phyloP scores from a whole-genome alignment of 257 asterid genomes.

The Solanum chiquidenum region DNA sequence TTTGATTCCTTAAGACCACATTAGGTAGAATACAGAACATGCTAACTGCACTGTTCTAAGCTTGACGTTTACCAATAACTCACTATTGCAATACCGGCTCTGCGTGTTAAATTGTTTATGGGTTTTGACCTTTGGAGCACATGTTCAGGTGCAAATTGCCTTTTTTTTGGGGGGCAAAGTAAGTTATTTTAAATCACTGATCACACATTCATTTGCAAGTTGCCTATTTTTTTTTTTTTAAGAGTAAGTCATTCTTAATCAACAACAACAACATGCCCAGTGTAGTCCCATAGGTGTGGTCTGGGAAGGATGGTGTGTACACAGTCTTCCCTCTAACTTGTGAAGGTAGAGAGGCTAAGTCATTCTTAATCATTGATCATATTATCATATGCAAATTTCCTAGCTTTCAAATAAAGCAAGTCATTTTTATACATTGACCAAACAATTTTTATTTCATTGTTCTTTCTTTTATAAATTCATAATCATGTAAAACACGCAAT shows the following conservation, averaged over 20 bases:
- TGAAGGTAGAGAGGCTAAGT: neutral
- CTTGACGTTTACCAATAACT: neutral
- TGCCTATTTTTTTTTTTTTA: neutral
- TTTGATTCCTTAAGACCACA: neutral
- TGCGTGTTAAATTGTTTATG: neutral
- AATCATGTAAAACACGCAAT: neutral
- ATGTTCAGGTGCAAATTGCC: neutral
- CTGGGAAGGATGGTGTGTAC: neutral
- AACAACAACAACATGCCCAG: no score
- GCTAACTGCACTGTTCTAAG: neutral
- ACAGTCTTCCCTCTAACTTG: neutral
- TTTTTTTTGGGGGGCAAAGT: neutral
- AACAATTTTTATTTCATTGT: neutral
- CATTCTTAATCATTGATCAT: neutral
- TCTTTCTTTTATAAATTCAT: neutral
- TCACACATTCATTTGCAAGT: neutral
- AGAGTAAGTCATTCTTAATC: neutral
- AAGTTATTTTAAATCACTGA: neutral
- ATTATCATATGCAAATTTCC: neutral
- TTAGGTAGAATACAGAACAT: neutral
- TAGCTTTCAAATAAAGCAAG: neutral
- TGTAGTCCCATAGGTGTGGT: neutral
- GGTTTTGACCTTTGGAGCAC: neutral
- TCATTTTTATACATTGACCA: neutral
- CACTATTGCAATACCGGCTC: neutral